Percentiles rank a stretch among this genome's conserved stretches.
These are phyloP conservation scores for Favolaschia claudopus DNA, from an alignment of 768 basidiomycete genomes.

Conservation along the genomic window DNA sequence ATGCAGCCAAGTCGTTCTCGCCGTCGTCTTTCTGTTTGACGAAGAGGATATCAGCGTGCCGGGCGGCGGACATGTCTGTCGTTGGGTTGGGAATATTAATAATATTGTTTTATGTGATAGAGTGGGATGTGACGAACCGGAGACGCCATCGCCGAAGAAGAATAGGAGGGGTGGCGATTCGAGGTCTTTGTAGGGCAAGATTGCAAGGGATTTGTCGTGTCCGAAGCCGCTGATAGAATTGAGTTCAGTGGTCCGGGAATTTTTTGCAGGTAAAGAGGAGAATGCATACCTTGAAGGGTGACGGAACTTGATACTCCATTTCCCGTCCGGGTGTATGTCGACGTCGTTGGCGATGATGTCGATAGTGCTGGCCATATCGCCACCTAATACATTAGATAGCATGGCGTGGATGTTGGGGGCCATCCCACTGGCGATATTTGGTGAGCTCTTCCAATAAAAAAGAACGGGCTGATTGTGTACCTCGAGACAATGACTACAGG, in stretches of 20 bases:
- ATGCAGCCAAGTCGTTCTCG: constrained; percentile 87
- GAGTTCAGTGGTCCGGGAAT: no score
- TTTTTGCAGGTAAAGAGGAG: neutral
- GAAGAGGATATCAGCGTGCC: constrained; percentile 93
- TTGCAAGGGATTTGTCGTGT: constrained; percentile 96
- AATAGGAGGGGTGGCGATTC: constrained; percentile 80
- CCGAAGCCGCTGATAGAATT: constrained; percentile 72
- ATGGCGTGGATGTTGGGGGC: constrained; percentile 92
- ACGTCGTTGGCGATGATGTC: constrained; percentile 96
- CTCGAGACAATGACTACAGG: constrained; percentile 95
- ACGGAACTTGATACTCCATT: constrained; percentile 86
- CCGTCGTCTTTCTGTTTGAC: constrained; percentile 82
- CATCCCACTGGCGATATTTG: constrained; percentile 73
- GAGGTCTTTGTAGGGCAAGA: constrained; percentile 86
- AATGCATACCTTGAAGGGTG: constrained; percentile 82
- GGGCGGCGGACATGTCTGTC: constrained; percentile 92
- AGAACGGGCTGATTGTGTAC: constrained; percentile 43
- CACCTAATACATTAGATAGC: constrained; percentile 80
- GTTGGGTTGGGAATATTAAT: neutral
- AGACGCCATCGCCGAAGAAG: constrained; percentile 98
- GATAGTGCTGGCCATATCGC: constrained; percentile 75
- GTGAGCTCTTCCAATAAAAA: neutral
- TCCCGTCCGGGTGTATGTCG: constrained; percentile 63
- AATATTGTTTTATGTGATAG: neutral
- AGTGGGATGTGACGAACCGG: constrained; percentile 60